Percentiles rank a stretch among this genome's conserved stretches.
Evolutionary conservation across 2,329 filamentous ascomycete species (phyloP).

Genomic region (Aspergillus clavatus): DNA sequence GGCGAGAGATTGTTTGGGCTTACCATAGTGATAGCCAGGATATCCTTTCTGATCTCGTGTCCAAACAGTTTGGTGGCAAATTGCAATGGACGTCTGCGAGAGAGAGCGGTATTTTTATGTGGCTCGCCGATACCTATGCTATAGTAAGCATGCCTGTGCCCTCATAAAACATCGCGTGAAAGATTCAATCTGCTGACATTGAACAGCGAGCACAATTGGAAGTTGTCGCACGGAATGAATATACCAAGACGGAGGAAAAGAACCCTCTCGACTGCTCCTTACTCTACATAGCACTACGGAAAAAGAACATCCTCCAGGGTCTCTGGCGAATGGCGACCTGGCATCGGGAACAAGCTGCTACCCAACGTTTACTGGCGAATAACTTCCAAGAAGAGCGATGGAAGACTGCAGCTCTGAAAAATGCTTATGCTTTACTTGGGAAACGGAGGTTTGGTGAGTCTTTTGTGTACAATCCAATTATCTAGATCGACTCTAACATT

Average conservation of each 20-base stretch:
- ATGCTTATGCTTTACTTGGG: slow-evolving; percentile 90
- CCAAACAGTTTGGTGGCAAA: slow-evolving; percentile 70
- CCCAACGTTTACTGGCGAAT: slow-evolving; percentile 75
- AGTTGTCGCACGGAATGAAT: slow-evolving; percentile 85
- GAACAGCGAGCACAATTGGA: slow-evolving; percentile 73
- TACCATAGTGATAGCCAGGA: slow-evolving; percentile 63
- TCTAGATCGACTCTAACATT: slow-evolving; percentile 3
- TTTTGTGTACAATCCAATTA: not conserved
- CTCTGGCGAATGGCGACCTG: slow-evolving; percentile 93
- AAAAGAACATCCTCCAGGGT: slow-evolving; percentile 84
- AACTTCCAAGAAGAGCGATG: slow-evolving; percentile 85
- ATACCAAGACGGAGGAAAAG: slow-evolving; percentile 79
- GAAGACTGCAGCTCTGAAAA: slow-evolving; percentile 86
- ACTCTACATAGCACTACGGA: slow-evolving; percentile 83
- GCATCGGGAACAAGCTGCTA: slow-evolving; percentile 79
- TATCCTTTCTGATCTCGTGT: slow-evolving; percentile 78
- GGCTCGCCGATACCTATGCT: slow-evolving; percentile 72
- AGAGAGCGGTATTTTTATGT: slow-evolving; percentile 90
- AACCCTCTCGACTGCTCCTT: slow-evolving; percentile 88
- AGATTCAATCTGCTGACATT: slow-evolving; percentile 8
- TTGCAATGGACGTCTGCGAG: slow-evolving; percentile 81
- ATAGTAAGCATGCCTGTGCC: slow-evolving; percentile 54
- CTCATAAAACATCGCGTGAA: not conserved
- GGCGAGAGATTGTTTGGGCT: slow-evolving; percentile 48
- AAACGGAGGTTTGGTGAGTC: slow-evolving; percentile 74